Evolutionary conservation across 2,329 filamentous ascomycete species (phyloP).

Genomic region (Didymosphaeria variabile): DNA sequence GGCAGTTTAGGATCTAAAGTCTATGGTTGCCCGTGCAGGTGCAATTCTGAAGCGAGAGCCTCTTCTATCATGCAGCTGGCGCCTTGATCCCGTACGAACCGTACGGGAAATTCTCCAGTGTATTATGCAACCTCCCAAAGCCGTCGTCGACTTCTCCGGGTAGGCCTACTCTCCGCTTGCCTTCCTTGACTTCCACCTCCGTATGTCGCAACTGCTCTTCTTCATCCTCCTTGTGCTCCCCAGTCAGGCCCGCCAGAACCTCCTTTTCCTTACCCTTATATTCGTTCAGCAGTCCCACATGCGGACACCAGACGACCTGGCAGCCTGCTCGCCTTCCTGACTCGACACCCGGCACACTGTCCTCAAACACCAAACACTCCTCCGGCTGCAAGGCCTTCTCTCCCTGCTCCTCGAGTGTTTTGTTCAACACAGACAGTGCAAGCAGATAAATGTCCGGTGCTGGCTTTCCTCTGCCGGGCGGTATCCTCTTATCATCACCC

Average conservation of each 20-base stretch:
- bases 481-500: conserved; percentile 84
- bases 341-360: conserved; percentile 92
- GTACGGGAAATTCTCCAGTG: conserved; percentile 69
- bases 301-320: conserved; percentile 92
- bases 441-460: conserved; percentile 93
- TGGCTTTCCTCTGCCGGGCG: conserved; percentile 86
- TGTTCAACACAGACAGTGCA: conserved; percentile 85
- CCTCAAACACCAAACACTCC: conserved; percentile 96
- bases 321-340: conserved; percentile 90
- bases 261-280: conserved; percentile 79
- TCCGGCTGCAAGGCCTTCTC: conserved; percentile 74
- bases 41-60: neutral
- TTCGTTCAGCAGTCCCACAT: conserved; percentile 78
- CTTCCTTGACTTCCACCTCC: conserved; percentile 49
- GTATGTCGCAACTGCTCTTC: conserved; percentile 42
- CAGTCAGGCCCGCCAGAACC: conserved; percentile 83
- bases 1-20: conserved; percentile 1
- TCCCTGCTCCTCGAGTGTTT: conserved; percentile 68
- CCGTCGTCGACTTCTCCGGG: conserved; percentile 68
- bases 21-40: neutral
- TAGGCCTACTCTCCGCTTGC: conserved; percentile 55
- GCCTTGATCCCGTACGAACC: conserved; percentile 63
- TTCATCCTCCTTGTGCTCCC: conserved; percentile 70
- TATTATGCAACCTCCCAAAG: conserved; percentile 63
- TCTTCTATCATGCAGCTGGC: conserved; percentile 9